A percentile compares a stretch with the other conserved stretches of the same genome.
Evolutionary conservation across 1,139 yeast species (phyloP).

Genomic region (Pneumocystis carinii): DNA sequence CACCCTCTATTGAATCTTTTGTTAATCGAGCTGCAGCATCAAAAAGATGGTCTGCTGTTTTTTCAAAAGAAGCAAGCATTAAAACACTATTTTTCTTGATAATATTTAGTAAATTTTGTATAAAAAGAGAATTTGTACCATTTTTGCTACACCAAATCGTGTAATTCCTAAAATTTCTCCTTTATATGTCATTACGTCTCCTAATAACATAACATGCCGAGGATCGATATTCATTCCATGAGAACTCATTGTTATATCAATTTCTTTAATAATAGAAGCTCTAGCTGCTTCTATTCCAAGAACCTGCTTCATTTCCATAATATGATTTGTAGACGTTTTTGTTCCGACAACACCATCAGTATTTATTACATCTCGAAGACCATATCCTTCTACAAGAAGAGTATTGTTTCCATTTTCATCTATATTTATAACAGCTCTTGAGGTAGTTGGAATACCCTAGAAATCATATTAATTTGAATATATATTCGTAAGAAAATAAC

Average conservation of each 20-base stretch:
- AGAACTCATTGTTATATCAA: constrained; percentile 94
- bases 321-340: constrained; percentile 79
- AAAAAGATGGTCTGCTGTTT: constrained; percentile 94
- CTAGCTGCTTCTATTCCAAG: constrained; percentile 98
- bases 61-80: constrained; percentile 93
- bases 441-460: constrained; percentile 64
- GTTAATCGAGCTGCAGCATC: constrained; percentile 98
- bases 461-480: neutral
- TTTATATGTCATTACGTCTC: constrained; percentile 97
- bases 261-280: constrained; percentile 79
- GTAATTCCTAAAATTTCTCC: constrained; percentile 98
- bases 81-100: constrained; percentile 69
- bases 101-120: neutral
- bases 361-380: constrained; percentile 88
- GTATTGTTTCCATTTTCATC: constrained; percentile 49
- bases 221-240: constrained; percentile 99
- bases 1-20: constrained; percentile 91
- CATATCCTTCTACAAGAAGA: constrained; percentile 92
- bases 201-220: constrained; percentile 91
- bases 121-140: constrained; percentile 28
- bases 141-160: constrained; percentile 90
- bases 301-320: constrained; percentile 75
- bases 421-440: constrained; percentile 93
- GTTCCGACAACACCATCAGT: constrained; percentile 92
- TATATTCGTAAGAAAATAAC: neutral